These are phyloP conservation scores for Brassica napus DNA, from an alignment of 345 rosid genomes.

Conservation along the genomic window DNA sequence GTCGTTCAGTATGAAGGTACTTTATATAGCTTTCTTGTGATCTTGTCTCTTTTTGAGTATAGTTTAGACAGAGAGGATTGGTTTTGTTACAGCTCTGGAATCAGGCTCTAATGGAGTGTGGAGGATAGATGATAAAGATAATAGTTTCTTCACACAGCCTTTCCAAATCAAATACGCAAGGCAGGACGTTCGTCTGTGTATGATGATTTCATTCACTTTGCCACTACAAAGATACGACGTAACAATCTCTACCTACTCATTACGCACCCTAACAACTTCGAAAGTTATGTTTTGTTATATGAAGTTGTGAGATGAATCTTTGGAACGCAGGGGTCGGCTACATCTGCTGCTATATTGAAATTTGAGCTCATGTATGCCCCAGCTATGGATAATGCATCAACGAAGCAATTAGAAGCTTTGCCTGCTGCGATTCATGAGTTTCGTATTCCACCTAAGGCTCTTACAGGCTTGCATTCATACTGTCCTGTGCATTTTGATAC, in stretches of 20 bases:
- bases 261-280: background rate
- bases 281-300: background rate
- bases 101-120: conserved; percentile 73
- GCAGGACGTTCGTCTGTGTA: conserved; percentile 78
- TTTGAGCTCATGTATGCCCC: conserved; percentile 93
- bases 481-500: conserved; percentile 91
- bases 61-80: background rate
- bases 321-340: conserved; percentile 58
- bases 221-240: conserved; percentile 65
- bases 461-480: conserved; percentile 87
- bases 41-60: background rate
- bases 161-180: conserved; percentile 86
- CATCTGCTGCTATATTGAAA: conserved; percentile 80
- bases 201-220: conserved; percentile 78
- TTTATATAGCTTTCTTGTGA: no score
- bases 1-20: conserved; percentile 93
- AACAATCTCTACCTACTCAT: conserved; percentile 14
- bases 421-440: conserved; percentile 82
- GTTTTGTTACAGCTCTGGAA: conserved; percentile 56
- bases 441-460: conserved; percentile 90
- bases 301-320: background rate
- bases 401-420: conserved; percentile 54
- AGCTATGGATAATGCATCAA: conserved; percentile 47
- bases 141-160: conserved; percentile 86
- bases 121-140: conserved; percentile 81